Evolutionary conservation across 2,329 filamentous ascomycete species (phyloP).

Genomic region (Cordyceps sp.): DNA sequence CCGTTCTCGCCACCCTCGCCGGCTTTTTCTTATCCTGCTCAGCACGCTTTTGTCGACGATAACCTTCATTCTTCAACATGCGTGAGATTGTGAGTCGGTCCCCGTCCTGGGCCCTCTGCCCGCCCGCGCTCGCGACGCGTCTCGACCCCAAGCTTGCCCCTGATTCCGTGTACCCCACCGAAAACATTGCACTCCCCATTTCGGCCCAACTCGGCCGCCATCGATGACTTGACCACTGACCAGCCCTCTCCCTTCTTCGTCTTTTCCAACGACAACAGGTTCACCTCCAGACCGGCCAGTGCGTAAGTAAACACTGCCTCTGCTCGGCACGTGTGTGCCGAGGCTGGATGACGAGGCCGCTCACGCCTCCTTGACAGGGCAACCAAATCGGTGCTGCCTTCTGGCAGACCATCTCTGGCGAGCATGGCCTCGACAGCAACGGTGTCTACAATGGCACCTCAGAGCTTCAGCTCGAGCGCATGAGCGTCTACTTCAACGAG

Average conservation of each 20-base stretch:
- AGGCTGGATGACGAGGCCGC: constrained; percentile 8
- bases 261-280: constrained; percentile 64
- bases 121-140: constrained; percentile 26
- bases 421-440: constrained; percentile 94
- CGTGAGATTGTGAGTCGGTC: constrained; percentile 48
- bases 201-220: constrained; percentile 1
- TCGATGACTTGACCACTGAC: constrained; percentile 31
- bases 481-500: constrained; percentile 98
- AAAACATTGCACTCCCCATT: constrained; percentile 5
- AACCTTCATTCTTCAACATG: constrained; percentile 29
- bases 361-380: constrained; percentile 46
- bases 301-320: constrained; percentile 66
- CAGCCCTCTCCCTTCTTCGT: constrained; percentile 19
- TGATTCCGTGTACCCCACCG: constrained; percentile 20
- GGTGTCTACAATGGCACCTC: constrained; percentile 98
- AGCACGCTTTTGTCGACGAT: constrained; percentile 8
- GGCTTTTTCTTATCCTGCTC: constrained; percentile 1
- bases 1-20: constrained; percentile 6
- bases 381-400: constrained; percentile 99
- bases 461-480: constrained; percentile 97
- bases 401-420: constrained; percentile 80
- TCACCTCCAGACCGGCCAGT: constrained; percentile 99
- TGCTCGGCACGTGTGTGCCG: too few species aligned
- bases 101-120: constrained; percentile 3
- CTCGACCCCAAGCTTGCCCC: constrained; percentile 14